phyloP scores from a whole-genome alignment of 345 rosid species.

The Salix arbutifolia region DNA sequence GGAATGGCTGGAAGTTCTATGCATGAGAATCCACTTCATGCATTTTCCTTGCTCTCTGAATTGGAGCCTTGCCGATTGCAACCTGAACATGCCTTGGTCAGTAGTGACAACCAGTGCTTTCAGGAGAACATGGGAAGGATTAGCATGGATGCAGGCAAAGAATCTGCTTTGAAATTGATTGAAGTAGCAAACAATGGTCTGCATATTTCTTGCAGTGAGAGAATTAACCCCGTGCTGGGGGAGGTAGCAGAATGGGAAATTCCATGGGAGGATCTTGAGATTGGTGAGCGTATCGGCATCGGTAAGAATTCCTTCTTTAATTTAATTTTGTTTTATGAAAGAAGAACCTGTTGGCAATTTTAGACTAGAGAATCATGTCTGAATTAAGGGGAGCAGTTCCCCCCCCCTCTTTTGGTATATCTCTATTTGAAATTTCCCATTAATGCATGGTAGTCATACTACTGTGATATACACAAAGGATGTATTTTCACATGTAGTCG shows the following conservation, averaged over 20 bases:
- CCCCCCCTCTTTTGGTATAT: neutral
- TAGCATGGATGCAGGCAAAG: constrained; percentile 23
- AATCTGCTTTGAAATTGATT: constrained; percentile 31
- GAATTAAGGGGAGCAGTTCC: neutral
- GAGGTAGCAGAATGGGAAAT: constrained; percentile 91
- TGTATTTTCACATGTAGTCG: neutral
- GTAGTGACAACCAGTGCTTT: constrained; percentile 19
- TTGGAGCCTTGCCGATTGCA: constrained; percentile 37
- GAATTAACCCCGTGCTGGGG: constrained; percentile 59
- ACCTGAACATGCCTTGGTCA: constrained; percentile 23
- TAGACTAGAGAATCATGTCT: neutral
- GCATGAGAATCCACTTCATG: constrained; percentile 21
- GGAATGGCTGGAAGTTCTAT: constrained; percentile 12
- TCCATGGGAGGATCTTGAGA: constrained; percentile 88
- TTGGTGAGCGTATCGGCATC: constrained; percentile 98
- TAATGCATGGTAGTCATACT: neutral
- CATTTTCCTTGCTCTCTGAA: constrained; percentile 24
- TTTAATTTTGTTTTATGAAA: neutral
- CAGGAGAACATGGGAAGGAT: neutral
- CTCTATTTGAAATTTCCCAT: neutral
- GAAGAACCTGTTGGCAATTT: neutral
- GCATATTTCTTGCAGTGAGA: constrained; percentile 37
- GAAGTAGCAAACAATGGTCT: constrained; percentile 30
- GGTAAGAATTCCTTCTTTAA: constrained; percentile 49
- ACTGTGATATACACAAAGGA: neutral